A percentile compares a stretch with the other conserved stretches of the same genome.
Conservation (phyloP, 495 filamentous ascomycete genomes). For the Xylaria sp. region DNA sequence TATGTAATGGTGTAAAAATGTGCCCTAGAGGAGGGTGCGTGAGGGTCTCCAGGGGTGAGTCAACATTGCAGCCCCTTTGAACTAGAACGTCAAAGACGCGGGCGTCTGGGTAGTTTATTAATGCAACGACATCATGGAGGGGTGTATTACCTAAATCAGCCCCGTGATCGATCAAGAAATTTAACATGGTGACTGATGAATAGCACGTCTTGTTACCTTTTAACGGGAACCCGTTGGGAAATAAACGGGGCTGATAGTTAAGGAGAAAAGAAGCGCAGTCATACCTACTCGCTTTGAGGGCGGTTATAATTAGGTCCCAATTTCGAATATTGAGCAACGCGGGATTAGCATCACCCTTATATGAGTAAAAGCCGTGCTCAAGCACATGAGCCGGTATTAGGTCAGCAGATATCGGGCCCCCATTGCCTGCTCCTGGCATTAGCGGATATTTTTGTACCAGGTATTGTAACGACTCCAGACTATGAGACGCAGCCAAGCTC, state of each 20-base stretch:
- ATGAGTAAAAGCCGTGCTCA: neutral
- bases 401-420: no score
- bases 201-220: neutral
- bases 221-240: neutral
- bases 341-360: no score
- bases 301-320: neutral
- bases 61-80: neutral
- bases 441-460: neutral
- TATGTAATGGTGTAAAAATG: neutral
- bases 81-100: neutral
- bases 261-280: slow-evolving; percentile 16
- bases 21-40: neutral
- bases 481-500: neutral
- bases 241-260: neutral
- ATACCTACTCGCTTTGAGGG: neutral
- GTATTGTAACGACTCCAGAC: neutral
- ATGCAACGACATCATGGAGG: neutral
- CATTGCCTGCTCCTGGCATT: neutral
- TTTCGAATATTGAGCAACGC: neutral
- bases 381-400: neutral
- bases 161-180: neutral
- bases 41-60: neutral
- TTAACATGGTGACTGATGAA: neutral
- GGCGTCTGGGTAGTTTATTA: neutral
- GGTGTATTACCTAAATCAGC: neutral